phyloP scores from a whole-genome alignment of 306 rosid genomes.

The Glycine soja region DNA sequence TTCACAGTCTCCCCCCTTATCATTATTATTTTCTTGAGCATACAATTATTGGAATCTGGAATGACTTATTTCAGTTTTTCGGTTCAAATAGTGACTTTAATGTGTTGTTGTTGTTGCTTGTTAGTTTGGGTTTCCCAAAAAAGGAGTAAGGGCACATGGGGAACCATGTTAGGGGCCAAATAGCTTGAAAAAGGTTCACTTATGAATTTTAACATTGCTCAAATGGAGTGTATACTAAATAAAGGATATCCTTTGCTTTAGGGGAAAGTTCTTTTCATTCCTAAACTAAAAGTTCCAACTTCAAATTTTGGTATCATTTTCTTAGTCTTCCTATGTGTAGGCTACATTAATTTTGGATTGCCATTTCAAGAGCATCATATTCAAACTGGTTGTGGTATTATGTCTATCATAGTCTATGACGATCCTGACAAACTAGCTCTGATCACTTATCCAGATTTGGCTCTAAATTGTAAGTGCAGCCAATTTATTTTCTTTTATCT shows the following conservation, averaged over 20 bases:
- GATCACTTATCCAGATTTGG: conserved; percentile 91
- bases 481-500: conserved; percentile 16
- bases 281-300: conserved; percentile 40
- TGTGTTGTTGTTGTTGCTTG: conserved; percentile 45
- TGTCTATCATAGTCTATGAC: conserved; percentile 83
- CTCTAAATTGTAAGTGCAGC: conserved; percentile 73
- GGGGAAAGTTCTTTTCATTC: conserved; percentile 31
- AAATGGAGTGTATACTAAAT: conserved; percentile 46
- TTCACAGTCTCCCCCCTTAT: conserved; percentile 43
- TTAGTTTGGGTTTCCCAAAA: conserved; percentile 55
- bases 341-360: conserved; percentile 40
- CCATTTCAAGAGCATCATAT: conserved; percentile 73
- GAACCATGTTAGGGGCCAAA: conserved; percentile 51
- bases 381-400: conserved; percentile 83
- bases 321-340: not conserved
- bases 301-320: not conserved
- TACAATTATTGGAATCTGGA: conserved; percentile 54
- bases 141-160: conserved; percentile 67
- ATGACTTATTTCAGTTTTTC: conserved; percentile 51
- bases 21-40: not conserved
- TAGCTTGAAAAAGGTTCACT: conserved; percentile 49
- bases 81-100: conserved; percentile 47
- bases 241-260: conserved; percentile 51
- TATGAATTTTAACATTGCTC: conserved; percentile 42
- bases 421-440: conserved; percentile 90